Evolutionary conservation across 176 grass and related monocot species (phyloP).

Genomic region (Ensete glaucum): DNA sequence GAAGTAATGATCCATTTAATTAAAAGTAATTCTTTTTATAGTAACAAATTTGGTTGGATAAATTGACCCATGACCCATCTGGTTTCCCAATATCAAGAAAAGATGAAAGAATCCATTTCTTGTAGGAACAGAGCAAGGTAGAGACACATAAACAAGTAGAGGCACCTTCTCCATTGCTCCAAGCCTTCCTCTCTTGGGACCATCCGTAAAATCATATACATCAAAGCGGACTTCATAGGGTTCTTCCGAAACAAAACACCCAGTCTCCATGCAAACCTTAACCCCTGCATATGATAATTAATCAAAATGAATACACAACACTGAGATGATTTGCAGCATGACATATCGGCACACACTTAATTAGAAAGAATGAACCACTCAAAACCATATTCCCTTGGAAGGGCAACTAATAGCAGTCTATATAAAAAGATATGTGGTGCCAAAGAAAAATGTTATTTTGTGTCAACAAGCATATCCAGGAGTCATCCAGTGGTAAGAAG

Average conservation of each 20-base stretch:
- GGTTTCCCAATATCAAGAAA: too few relatives aligned
- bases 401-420: not conserved
- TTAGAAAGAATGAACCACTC: too few relatives aligned
- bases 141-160: not conserved
- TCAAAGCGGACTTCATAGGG: constrained; percentile 16
- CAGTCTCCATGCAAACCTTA: constrained; percentile 11
- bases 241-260: constrained; percentile 9
- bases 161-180: constrained; percentile 11
- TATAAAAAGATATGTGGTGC: not conserved
- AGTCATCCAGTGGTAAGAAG: too few relatives aligned
- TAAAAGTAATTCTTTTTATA: not conserved
- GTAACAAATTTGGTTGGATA: not conserved
- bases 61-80: not conserved
- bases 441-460: too few relatives aligned
- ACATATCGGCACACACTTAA: not conserved
- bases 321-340: not conserved
- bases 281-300: constrained; percentile 4
- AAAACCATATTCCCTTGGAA: not conserved
- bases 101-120: too few relatives aligned
- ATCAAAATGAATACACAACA: not conserved
- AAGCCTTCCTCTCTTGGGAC: constrained; percentile 23
- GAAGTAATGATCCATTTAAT: too few relatives aligned
- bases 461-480: too few relatives aligned
- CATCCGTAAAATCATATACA: constrained; percentile 15
- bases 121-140: too few relatives aligned